Conservation (phyloP, 441 rosid species). For the Aleurites moluccanus region DNA sequence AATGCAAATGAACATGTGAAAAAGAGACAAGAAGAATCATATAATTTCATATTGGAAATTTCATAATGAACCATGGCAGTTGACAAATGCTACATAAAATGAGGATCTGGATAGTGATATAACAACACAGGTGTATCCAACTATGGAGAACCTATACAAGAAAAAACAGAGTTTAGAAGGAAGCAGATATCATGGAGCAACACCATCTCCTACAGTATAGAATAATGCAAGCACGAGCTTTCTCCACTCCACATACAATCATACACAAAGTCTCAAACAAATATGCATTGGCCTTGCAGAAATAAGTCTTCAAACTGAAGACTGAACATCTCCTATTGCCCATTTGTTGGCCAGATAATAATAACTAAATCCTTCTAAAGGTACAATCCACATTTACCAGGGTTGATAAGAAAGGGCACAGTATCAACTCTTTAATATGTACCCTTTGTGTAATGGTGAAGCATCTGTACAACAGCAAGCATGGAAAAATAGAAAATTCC, state of each 20-base stretch:
- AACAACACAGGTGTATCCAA: neutral
- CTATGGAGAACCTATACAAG: neutral
- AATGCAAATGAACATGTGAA: neutral
- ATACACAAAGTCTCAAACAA: neutral
- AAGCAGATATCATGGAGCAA: neutral
- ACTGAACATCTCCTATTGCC: neutral
- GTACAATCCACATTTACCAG: neutral
- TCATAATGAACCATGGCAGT: neutral
- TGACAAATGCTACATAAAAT: neutral
- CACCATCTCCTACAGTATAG: neutral
- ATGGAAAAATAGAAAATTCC: too few relatives aligned
- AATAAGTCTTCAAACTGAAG: neutral
- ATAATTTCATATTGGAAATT: neutral
- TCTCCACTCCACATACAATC: too few relatives aligned
- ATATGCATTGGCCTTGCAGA: neutral
- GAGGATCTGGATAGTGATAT: neutral
- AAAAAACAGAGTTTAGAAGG: neutral
- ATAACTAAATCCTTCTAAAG: neutral
- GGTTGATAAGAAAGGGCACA: neutral
- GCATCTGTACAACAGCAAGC: too few relatives aligned
- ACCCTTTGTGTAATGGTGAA: neutral
- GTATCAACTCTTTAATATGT: neutral
- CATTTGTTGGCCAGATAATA: neutral
- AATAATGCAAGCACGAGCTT: neutral
- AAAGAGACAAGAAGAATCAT: slow-evolving; percentile 2